Evolutionary conservation across 2,329 filamentous ascomycete genomes (phyloP), one percentile per base, ranked within the genome.

Genomic region (Penicillium sp.): DNA sequence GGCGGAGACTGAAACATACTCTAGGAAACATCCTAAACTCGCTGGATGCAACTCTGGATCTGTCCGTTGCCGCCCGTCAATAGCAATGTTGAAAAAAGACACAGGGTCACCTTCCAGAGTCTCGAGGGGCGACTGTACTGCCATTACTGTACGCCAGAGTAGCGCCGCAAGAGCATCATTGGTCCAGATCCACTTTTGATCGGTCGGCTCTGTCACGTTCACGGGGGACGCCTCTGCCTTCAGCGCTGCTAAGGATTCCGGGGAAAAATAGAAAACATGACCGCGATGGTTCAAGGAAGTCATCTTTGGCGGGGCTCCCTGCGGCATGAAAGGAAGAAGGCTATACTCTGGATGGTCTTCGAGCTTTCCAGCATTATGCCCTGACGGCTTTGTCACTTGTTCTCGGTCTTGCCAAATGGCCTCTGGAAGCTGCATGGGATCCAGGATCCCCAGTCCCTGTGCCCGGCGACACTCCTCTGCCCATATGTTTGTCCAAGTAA

Each of bases 21-120:
- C 74, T 11, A 77, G 64, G 53, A 75, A 76, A 52, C 74, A 75
- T 7, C 75, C 75, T 24, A 76, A 62, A 0, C 73, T 74, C 2
- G 67, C 63, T 2, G 70, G 68, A 49, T 76, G 70, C 3, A 77
- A 61, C 0, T 63, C 67, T n/a, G 69, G 71, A 43, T 69, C 63
- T 4, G 74, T 71, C 8, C 71, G 72, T 16, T 60, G 58, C 5
- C 74, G 69, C 4, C 69, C 72, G 54, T 77, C 71, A 34, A 77
- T 66, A 2, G 75, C 71, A 38, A 77, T 71, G 39, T 74, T 72
- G 56, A 75, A 72, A 3, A 72, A 62, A 1, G 74, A 77, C 0
- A 64, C 61, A 6, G 69, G 69, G 40, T 73, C 66, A 4, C 64
- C 67, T 32, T 72, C 61, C 3, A 77, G 59, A 35, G 59, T 69